A percentile compares a stretch with the other conserved stretches of the same genome.
Conservation (phyloP, 768 basidiomycete species). For the Suillus decipiens region DNA sequence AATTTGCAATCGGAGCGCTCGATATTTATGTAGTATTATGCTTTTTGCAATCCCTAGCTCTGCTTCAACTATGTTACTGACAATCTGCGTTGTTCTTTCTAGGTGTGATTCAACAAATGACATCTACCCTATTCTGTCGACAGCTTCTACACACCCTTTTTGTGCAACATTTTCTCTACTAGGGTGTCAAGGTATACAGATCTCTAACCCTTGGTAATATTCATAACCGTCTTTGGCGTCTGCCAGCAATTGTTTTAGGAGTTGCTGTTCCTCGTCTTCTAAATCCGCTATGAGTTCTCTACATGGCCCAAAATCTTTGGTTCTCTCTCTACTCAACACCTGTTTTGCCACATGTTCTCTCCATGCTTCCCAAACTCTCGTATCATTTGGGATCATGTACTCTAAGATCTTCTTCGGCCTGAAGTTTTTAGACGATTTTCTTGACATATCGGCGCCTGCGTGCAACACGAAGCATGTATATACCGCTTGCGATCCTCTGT, state of each 20-base stretch:
- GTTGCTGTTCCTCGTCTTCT: background rate
- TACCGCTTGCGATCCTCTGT: conserved; percentile 20
- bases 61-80: background rate
- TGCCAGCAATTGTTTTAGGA: background rate
- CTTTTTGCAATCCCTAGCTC: background rate
- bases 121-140: background rate
- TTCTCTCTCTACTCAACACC: conserved; percentile 7
- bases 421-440: background rate
- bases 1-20: conserved; percentile 18
- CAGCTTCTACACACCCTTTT: background rate
- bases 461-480: conserved; percentile 20
- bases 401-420: conserved; percentile 17
- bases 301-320: background rate
- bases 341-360: conserved; percentile 19
- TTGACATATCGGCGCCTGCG: background rate
- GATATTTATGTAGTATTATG: background rate
- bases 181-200: background rate
- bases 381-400: conserved; percentile 23
- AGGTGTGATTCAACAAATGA: background rate
- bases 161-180: background rate
- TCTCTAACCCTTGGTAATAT: background rate
- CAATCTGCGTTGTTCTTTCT: too few relatives aligned
- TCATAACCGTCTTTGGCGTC: background rate
- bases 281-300: background rate
- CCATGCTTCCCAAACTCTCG: conserved; percentile 24